Base-by-base conservation (phyloP, 306 rosid species). In the Erythrophleum fordii region DNA sequence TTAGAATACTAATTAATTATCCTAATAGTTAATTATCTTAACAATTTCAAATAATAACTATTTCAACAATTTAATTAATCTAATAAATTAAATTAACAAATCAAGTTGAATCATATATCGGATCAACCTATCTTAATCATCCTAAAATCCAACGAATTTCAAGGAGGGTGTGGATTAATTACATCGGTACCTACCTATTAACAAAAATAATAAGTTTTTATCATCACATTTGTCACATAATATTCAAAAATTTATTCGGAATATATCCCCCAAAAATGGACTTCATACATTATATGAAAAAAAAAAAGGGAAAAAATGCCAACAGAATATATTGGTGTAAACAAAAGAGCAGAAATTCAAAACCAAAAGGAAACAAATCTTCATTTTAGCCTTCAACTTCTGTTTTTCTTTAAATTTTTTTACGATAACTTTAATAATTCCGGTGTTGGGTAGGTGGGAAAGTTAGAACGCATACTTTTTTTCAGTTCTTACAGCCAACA, bases 401-500 rank as follows among this genome's bases (percentile, higher is more conserved):
- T 37, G 7, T n/a, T n/a, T 37, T 66, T 39, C 25, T 9, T 34
- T 3, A 66, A n/a, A 66, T 75, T 64, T 0, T 59, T 35, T n/a
- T 69, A 64, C 77, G 3, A 61, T 29, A 55, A 28, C 14, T 44
- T 53, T 53, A 61, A 75, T 75, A 82, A 61, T 79, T 81, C 62
- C 48, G 59, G 52, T 42, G 74, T 72, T 83, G 26, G 83, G 80
- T 76, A 35, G 71, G 35, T 83, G 79, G 79, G 81, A 68, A 76
- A 42, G 76, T 81, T 79, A 60, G 78, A 78, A 75, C 2, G 49
- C 39, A 13, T 35, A n/a, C 72, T 49, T 80, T 66, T 72, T 41
- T 59, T 72, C 46, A 72, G 73, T 70, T 77, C 9, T 87, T 72
- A 66, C 80, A 62, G 61, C 78, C 77, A 83, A 83, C 80, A 83